A percentile compares a stretch with the other conserved stretches of the same genome.
Evolutionary conservation across 2,329 filamentous ascomycete species (phyloP).

Genomic region (Cytospora chrysosperma): DNA sequence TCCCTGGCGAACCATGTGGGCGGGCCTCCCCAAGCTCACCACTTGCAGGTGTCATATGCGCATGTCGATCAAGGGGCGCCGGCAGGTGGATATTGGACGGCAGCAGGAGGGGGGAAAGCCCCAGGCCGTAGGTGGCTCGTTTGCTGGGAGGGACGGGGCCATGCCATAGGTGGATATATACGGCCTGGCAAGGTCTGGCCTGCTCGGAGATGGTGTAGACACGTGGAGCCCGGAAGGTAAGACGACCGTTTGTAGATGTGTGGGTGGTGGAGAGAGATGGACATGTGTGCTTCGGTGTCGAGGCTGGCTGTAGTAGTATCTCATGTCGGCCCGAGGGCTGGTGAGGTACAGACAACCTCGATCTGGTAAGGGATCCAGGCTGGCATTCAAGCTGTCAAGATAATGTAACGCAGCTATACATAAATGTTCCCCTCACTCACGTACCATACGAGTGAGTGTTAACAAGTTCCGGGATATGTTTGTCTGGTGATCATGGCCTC

Average conservation of each 20-base stretch:
- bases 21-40: neutral
- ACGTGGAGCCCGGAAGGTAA: neutral
- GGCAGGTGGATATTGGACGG: neutral
- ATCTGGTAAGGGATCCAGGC: neutral
- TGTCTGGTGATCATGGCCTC: neutral
- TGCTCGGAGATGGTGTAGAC: neutral
- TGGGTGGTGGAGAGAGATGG: neutral
- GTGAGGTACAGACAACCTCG: neutral
- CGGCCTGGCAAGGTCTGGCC: neutral
- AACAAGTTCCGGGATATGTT: too few species aligned
- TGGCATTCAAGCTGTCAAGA: neutral
- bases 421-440: neutral
- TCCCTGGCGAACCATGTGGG: neutral
- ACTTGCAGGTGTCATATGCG: slow-evolving; percentile 14
- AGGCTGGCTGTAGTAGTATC: too few species aligned
- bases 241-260: neutral
- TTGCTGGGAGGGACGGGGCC: neutral
- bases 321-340: neutral
- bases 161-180: neutral
- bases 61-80: neutral
- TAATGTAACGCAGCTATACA: neutral
- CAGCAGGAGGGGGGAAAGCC: neutral
- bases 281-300: neutral
- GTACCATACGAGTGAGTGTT: neutral
- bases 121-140: neutral